Conservation (phyloP, 2,329 filamentous ascomycete species). For the Coniella vitis region DNA sequence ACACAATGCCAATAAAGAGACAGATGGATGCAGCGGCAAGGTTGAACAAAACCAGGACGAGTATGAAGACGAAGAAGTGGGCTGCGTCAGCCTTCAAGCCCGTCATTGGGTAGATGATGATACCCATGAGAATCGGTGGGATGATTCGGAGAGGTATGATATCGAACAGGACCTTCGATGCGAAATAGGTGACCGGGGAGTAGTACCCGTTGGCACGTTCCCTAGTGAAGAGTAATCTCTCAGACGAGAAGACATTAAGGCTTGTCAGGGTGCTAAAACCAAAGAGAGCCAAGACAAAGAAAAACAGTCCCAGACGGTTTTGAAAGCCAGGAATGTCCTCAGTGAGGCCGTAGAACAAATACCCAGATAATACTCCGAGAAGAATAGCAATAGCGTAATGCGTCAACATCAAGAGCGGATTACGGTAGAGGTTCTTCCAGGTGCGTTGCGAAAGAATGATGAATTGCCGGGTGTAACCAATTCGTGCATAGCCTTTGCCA, state of each 20-base stretch:
- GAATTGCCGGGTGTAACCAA: constrained; percentile 78
- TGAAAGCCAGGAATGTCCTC: constrained; percentile 97
- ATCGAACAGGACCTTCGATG: constrained; percentile 96
- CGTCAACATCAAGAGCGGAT: constrained; percentile 96
- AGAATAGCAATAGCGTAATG: constrained; percentile 97
- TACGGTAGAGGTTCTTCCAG: constrained; percentile 95
- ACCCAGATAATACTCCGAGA: constrained; percentile 88
- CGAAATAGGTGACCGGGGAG: constrained; percentile 85
- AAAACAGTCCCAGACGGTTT: constrained; percentile 93
- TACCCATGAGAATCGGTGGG: constrained; percentile 88
- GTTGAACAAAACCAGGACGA: constrained; percentile 93
- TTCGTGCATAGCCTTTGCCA: constrained; percentile 73
- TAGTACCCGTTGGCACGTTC: constrained; percentile 98
- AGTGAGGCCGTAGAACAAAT: constrained; percentile 91
- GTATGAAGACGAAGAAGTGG: constrained; percentile 85
- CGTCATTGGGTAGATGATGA: constrained; percentile 97
- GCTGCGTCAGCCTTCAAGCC: constrained; percentile 74
- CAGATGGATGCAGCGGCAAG: constrained; percentile 89
- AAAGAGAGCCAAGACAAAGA: constrained; percentile 92
- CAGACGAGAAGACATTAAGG: constrained; percentile 85
- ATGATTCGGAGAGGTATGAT: constrained; percentile 91
- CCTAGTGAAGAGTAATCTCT: constrained; percentile 83
- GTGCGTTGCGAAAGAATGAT: constrained; percentile 82
- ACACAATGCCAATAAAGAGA: constrained; percentile 92
- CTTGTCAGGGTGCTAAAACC: constrained; percentile 95